Evolutionary conservation across 2,329 filamentous ascomycete species (phyloP), one percentile per base, ranked within the genome.

Genomic region (Fusarium anthophilum): DNA sequence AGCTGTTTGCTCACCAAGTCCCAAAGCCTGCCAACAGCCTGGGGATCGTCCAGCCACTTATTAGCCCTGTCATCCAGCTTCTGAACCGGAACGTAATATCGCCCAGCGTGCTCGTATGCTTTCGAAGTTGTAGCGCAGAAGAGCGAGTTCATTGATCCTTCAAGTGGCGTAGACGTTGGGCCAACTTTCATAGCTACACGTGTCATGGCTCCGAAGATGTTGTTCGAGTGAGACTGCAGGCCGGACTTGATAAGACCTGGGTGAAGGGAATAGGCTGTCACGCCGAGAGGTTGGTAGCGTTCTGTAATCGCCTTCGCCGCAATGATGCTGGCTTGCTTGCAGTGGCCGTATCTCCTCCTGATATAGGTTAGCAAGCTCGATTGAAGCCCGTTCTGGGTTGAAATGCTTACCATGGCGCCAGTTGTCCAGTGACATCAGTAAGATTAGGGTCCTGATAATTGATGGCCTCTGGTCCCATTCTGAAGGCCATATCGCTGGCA

Each of bases 221-320:
- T 71, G 2, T 64, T 41, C 14, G 74, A 70, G 10, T 66, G 58
- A 10, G 59, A 61, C 35, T 79, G 77, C 5, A 79, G 63, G 28
- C 59, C 57, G 2, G 77, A 74, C 14, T 63, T 65, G 41, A 79
- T 66, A 17, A 79, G 57, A 2, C 77, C 77, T 0, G 76, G 77
- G 48, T 77, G 77, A 2, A 78, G 26, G 1, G 77, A 75, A 41
- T 77, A 79, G 8, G 77, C 77, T 26, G 77, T 78, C 1, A 79
- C 65, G 2, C 76, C 77, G 45, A 56, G 22, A 4, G 57, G 38
- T 9, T 47, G 28, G 22, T 77, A 77, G 5, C 72, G 76, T 22
- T 78, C 69, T 5, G 70, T 78, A 1, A 78, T 53, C 8, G 72
- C 70, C 30, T 69, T 71, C 6, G 76, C 72, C 8, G 59, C 61